Base-by-base conservation (phyloP, 2,329 filamentous ascomycete genomes). In the Penicillium sp. region DNA sequence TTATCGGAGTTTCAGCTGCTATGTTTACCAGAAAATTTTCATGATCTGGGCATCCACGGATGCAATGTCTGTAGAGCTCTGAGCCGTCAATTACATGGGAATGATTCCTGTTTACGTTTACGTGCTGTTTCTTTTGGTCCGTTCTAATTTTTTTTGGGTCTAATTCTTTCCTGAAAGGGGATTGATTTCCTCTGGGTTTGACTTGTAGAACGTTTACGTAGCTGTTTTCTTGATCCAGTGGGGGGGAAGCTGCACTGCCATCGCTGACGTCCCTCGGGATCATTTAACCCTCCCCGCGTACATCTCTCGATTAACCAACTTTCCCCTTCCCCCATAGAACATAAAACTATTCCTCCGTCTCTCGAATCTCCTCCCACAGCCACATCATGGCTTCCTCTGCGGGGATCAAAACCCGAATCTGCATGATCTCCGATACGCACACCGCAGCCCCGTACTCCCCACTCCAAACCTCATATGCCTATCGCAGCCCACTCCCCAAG, bases 401-500 rank as follows among this genome's bases (percentile, higher is more conserved):
- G 38, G 59, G 63, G 42, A 69, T 78, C 42, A 79, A 76, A 68
- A 80, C 79, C 37, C 78, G 79, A 63, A 66, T 81, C 61, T 75
- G 73, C 65, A 73, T 81, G 61, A 72, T 81, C 62, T 80, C 78
- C 58, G 79, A 81, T 68, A 81, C 79, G 1, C 79, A 81, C 66
- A 76, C 70, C 47, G 49, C 56, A 30, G 53, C 66, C 19, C 76
- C 74, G 6, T 60, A 63, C 53, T 66, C 70, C 13, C 40, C 71
- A 8, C 50, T 60, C 49, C 35, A 51, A 59, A 69, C 65, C 19
- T 50, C 64, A 35, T 64, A 68, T 55, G 65, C 77, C 51, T 80
- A 76, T 70, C 74, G 76, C 30, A 62, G 70, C 24, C 83, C 84
- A 0, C 76, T 86, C 9, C 84, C 84, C 4, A 67, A 72, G 53